Percentiles rank a stretch among this genome's conserved stretches.
Evolutionary conservation across 306 rosid species (phyloP).

Genomic region (Vigna unguiculata): DNA sequence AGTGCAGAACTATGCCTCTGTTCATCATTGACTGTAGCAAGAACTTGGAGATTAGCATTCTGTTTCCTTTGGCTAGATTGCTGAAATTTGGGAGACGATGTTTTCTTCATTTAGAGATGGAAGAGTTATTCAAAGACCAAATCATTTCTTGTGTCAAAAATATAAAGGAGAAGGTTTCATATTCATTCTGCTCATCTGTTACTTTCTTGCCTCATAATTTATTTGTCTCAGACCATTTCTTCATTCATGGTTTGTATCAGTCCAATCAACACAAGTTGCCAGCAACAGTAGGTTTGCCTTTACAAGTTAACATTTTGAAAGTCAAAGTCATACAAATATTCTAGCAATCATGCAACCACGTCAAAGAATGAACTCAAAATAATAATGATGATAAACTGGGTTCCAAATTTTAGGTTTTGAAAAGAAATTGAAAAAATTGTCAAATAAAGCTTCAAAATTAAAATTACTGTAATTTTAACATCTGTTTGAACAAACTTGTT

Average conservation of each 20-base stretch:
- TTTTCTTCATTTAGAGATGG: slow-evolving; percentile 68
- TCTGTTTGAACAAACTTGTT: too few relatives aligned
- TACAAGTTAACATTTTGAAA: slow-evolving; percentile 15
- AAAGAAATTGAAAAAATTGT: too few relatives aligned
- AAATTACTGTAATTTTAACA: too few relatives aligned
- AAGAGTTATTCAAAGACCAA: slow-evolving; percentile 25
- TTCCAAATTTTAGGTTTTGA: too few relatives aligned
- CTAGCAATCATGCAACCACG: not conserved
- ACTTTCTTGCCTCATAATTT: slow-evolving; percentile 5
- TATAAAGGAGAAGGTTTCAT: slow-evolving; percentile 17
- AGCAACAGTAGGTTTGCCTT: slow-evolving; percentile 19
- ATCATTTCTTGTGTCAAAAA: slow-evolving; percentile 39
- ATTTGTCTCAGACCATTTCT: slow-evolving; percentile 51
- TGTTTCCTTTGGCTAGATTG: slow-evolving; percentile 48
- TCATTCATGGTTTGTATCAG: slow-evolving; percentile 14
- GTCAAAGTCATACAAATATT: slow-evolving; percentile 8
- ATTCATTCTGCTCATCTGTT: not conserved
- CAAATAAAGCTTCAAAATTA: not conserved
- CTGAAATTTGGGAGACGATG: slow-evolving; percentile 37
- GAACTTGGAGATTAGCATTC: slow-evolving; percentile 3
- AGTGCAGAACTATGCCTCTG: slow-evolving; percentile 38
- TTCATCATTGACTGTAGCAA: slow-evolving; percentile 5
- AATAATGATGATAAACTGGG: not conserved
- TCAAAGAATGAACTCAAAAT: not conserved
- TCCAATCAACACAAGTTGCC: slow-evolving; percentile 42